Base-by-base conservation (phyloP, 2,329 filamentous ascomycete species). In the Didymella exigua region DNA sequence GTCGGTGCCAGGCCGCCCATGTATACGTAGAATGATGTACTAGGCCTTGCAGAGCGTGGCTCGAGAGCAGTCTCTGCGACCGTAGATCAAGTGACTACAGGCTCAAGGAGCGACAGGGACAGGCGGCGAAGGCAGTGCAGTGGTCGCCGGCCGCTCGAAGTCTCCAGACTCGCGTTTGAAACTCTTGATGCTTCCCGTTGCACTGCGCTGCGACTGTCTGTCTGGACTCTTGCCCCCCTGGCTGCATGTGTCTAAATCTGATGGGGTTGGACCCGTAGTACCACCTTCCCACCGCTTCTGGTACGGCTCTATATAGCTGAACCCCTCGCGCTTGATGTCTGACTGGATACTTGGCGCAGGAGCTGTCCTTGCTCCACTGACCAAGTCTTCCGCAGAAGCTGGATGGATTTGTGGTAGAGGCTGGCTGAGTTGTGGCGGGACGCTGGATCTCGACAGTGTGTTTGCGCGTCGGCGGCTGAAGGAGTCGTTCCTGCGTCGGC, bases 361-460 rank as follows among this genome's bases (percentile, higher is more conserved):
- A 34, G 72, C 71, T 21, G 72, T 74, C 43, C 65, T 66, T n/a
- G 69, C 68, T 19, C 71, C 72, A 45, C 71, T 74, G 23, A 70
- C 58, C n/a, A 71, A 49, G 36, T 74, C 71, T 16, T 68, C 65
- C 36, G 68, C 71, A 14, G 71, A 71, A 27, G 62, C 62, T 44
- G 72, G 66, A 13, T 71, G 66, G 29, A 75, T 65, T 44, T 69
- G 69, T 16, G 71, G 71, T 18, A 75, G 59, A 8, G 70, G 62
- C 7, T 69, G 68, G 18, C 66, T 66, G 34, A 73, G 62, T 43
- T 75, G 72, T 21, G 72, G 72, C 29, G 72, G 71, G 18, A 74
- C 71, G 54, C 71, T 74, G 24, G 71, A 66, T 27, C 71, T 68
- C n/a, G 68, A 67, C 13, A 47, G 38, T 21, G 54, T 51, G 31